A percentile compares a stretch with the other conserved stretches of the same genome.
Conservation (phyloP, 768 basidiomycete species). For the Tricholoma sp. region DNA sequence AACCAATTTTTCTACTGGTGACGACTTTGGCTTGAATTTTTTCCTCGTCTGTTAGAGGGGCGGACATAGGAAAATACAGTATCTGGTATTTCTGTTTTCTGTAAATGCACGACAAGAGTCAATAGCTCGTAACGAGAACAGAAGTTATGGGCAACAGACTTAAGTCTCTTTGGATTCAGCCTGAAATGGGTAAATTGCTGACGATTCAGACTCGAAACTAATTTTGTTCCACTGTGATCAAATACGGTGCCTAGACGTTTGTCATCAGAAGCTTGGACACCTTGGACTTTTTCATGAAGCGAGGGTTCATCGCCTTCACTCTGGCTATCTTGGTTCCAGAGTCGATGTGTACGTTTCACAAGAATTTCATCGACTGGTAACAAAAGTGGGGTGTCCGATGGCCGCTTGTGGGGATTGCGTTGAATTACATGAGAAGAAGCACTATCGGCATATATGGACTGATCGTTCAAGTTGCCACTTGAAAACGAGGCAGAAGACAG, state of each 20-base stretch:
- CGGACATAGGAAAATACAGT: conserved; percentile 71
- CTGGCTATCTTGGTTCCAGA: background rate
- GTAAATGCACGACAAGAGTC: background rate
- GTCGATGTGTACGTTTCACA: background rate
- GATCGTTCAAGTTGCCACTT: background rate
- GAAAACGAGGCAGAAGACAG: background rate
- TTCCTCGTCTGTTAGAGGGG: conserved; percentile 54
- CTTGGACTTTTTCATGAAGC: background rate
- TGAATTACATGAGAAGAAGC: background rate
- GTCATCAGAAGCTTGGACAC: background rate
- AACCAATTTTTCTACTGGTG: conserved; percentile 40
- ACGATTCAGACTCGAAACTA: conserved; percentile 8
- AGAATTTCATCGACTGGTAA: background rate
- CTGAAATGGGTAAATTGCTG: conserved; percentile 8
- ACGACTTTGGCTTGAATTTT: conserved; percentile 46
- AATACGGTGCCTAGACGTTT: background rate
- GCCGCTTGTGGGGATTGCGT: background rate
- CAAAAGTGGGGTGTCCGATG: background rate
- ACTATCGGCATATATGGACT: background rate
- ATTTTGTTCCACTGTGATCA: background rate
- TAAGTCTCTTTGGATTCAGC: conserved; percentile 15
- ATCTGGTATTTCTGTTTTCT: conserved; percentile 73
- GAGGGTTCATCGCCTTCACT: background rate
- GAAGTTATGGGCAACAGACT: conserved; percentile 4
- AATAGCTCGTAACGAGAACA: background rate